Evolutionary conservation across 805 yeast species (phyloP).

Genomic region (Millerago galiae): DNA sequence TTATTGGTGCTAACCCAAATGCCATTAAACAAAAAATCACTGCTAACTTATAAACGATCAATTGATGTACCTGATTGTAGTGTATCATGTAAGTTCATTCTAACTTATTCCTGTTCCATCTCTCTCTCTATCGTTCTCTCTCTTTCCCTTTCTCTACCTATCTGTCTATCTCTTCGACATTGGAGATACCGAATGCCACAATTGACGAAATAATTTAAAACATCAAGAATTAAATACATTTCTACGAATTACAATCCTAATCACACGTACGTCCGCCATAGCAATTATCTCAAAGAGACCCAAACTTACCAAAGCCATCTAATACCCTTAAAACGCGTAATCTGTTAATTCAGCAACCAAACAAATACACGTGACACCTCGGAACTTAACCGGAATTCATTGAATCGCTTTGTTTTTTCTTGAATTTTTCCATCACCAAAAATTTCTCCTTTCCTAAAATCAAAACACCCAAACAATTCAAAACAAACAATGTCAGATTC

Average conservation of each 20-base stretch:
- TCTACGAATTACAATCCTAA: no score
- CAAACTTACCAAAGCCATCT: no score
- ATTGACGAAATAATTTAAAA: no score
- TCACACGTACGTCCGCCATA: no score
- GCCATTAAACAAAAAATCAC: slow-evolving; percentile 67
- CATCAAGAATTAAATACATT: no score
- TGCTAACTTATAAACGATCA: slow-evolving; percentile 35
- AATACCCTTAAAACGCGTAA: not conserved
- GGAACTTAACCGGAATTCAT: not conserved
- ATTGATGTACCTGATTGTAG: not conserved
- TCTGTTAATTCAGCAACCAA: no score
- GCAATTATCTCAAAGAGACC: no score
- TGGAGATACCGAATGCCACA: no score
- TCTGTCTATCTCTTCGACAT: no score
- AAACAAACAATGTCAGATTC: slow-evolving; percentile 4
- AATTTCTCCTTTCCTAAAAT: not conserved
- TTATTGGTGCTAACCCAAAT: slow-evolving; percentile 87
- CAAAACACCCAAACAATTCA: slow-evolving; percentile 8
- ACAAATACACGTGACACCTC: not conserved
- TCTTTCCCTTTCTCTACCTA: no score
- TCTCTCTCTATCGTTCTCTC: not conserved
- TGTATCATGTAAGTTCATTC: not conserved
- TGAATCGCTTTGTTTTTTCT: not conserved
- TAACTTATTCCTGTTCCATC: no score
- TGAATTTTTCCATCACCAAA: not conserved